Base-by-base conservation (phyloP, 2,329 filamentous ascomycete genomes). In the Lachnellula arida region DNA sequence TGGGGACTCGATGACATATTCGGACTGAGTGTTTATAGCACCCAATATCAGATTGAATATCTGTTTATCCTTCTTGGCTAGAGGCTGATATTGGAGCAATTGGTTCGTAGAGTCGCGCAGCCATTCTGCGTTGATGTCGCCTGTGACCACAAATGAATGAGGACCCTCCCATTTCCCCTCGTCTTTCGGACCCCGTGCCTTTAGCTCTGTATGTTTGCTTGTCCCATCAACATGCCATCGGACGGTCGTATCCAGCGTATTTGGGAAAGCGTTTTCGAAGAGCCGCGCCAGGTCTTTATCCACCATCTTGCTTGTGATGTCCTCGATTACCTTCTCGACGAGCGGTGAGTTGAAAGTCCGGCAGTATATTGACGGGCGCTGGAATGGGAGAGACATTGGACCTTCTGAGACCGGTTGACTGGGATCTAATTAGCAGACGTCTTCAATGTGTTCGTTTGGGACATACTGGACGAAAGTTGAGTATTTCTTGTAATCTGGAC, bases 261-360 rank as follows among this genome's bases (percentile, higher is more conserved):
- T 89, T 4, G 93, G 93, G 62, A 95, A 97, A 2, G 93, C 86
- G 69, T 99, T 99, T 70, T 96, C 91, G 70, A 99, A 99, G 11
- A 99, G 78, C 25, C 92, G 85, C 3, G 93, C 93, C 12, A 99
- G 81, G 65, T 97, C 94, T 15, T 87, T 87, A 67, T 97, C 87
- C 57, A 86, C 80, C 75, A 99, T 88, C 52, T 84, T 86, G 28
- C 82, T 79, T 5, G 87, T 94, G 63, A 99, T 79, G 63, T 97
- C 85, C 32, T 84, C 72, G 60, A 99, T 97, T 51, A 97, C 88
- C 67, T 88, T 80, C 71, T 99, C 94, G 46, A 97, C 95, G 3
- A 87, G 80, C 23, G 88, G 82, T 0, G 92, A 97, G 54, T 85
- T 82, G 73, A 97, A 99, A 0, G 92, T 97, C 60, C 94, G 89